Evolutionary conservation across 2,329 filamentous ascomycete species (phyloP), one percentile per base, ranked within the genome.

Genomic region (Aurifilum marmelostoma): DNA sequence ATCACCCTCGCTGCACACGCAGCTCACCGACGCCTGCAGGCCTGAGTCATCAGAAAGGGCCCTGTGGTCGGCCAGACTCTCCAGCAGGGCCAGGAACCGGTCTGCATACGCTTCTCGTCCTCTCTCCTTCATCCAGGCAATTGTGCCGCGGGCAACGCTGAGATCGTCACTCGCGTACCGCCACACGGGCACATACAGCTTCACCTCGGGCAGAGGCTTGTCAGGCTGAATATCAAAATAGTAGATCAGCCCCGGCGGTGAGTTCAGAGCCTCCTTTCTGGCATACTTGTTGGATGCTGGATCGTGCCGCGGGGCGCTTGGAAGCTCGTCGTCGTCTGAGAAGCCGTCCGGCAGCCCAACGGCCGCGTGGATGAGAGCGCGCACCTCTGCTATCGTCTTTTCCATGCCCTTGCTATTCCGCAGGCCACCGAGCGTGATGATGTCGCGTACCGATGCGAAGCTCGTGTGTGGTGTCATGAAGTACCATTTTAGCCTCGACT

Each of bases 121-220:
- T 32, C 56, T 29, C 56, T 12, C 32, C 18, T 59, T 11, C 56
- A 59, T 59, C 56, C 56, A 59, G 8, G 7, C 29, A 1, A 37
- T 32, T 1, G 32, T 59, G 56, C 56, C 18, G 3, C 56, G 56
- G 32, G 56, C 56, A 32, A 59, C 56, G 21, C 56, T 59, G 29
- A 59, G 56, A 16, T 59, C 56, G 14, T 59, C 56, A 2, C 24
- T 37, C 32, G 56, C 56, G 32, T 59, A 59, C 16, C 56, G 56
- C 56, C 56, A 59, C 32, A 59, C 32, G 8, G 56, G 56, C 2
- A 59, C 56, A 37, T 59, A 59, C 32, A 59, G 56, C 56, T 59
- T 59, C 32, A 59, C 29, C 56, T 59, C 56, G 21, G 56, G 56
- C 16, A 59, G 56, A 16, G 56, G 29, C 8, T n/a, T 59, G 32